phyloP scores from a whole-genome alignment of 2,329 filamentous ascomycete species.

The Conoideocrella luteorostrata region DNA sequence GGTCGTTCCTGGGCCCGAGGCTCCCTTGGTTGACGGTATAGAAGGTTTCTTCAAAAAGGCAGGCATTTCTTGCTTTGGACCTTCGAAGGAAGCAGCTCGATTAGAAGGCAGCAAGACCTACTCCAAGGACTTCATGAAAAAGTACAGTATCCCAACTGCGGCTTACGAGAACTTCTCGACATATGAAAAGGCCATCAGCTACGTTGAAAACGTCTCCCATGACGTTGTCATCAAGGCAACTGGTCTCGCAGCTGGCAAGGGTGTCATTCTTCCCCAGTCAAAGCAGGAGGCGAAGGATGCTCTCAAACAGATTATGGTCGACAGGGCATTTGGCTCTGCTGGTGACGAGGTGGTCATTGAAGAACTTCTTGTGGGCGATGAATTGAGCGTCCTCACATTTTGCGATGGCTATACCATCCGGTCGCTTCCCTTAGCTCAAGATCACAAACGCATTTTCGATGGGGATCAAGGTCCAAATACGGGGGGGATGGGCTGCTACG shows the following conservation, averaged over 20 bases:
- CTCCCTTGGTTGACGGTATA: conserved; percentile 86
- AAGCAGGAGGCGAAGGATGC: conserved; percentile 78
- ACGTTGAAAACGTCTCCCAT: conserved; percentile 65
- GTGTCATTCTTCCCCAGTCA: conserved; percentile 78
- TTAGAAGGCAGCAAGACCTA: conserved; percentile 98
- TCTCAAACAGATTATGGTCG: conserved; percentile 84
- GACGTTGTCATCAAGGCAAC: conserved; percentile 89
- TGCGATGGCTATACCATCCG: conserved; percentile 81
- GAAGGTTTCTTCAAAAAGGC: conserved; percentile 71
- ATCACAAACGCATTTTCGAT: conserved; percentile 93
- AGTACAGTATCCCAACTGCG: conserved; percentile 83
- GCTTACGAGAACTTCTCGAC: conserved; percentile 83
- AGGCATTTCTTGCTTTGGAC: conserved; percentile 79
- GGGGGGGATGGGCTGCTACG: conserved; percentile 96
- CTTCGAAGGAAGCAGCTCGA: conserved; percentile 72
- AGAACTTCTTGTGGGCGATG: conserved; percentile 85
- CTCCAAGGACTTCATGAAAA: conserved; percentile 96
- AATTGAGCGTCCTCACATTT: conserved; percentile 87
- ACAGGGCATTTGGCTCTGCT: conserved; percentile 77
- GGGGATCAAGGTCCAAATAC: conserved; percentile 89
- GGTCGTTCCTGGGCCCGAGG: conserved; percentile 85
- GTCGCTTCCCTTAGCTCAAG: conserved; percentile 84
- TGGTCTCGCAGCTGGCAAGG: conserved; percentile 89
- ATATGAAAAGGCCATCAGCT: conserved; percentile 64
- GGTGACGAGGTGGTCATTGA: conserved; percentile 93